Evolutionary conservation across 257 asterid genomes (phyloP).

Genomic region (Solanum neorickii): DNA sequence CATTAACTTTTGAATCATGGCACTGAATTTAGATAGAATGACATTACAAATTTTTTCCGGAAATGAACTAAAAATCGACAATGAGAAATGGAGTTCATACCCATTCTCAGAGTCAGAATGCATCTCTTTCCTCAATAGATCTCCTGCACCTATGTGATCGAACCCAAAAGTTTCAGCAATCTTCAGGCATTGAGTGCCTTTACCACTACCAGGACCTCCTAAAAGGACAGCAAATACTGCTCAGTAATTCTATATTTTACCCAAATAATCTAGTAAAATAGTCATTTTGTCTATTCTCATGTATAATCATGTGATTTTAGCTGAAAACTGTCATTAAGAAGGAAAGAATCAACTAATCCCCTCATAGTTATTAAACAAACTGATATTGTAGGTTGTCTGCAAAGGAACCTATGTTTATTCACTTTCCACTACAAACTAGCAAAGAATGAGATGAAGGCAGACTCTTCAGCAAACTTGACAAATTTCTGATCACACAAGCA

Average conservation of each 20-base stretch:
- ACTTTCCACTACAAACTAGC: not conserved
- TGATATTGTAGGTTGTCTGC: not conserved
- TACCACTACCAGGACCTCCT: constrained; percentile 99
- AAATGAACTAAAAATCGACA: not conserved
- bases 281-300: not conserved
- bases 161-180: constrained; percentile 72
- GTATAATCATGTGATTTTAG: not conserved
- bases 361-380: not conserved
- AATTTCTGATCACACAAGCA: not conserved
- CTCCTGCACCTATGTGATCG: constrained; percentile 95
- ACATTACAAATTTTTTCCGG: not conserved
- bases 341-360: not conserved
- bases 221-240: constrained; percentile 16
- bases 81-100: constrained; percentile 18
- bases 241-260: not conserved
- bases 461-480: not conserved
- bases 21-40: constrained; percentile 32
- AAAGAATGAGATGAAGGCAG: not conserved
- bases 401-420: not conserved
- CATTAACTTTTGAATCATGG: constrained; percentile 66
- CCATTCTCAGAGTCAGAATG: constrained; percentile 58
- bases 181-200: constrained; percentile 88
- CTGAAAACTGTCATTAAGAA: not conserved
- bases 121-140: constrained; percentile 74
- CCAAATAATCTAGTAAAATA: not conserved